These are phyloP conservation scores for Alternaria hordeiaustralica DNA, from an alignment of 2,329 filamentous ascomycete species.

Conservation along the genomic window DNA sequence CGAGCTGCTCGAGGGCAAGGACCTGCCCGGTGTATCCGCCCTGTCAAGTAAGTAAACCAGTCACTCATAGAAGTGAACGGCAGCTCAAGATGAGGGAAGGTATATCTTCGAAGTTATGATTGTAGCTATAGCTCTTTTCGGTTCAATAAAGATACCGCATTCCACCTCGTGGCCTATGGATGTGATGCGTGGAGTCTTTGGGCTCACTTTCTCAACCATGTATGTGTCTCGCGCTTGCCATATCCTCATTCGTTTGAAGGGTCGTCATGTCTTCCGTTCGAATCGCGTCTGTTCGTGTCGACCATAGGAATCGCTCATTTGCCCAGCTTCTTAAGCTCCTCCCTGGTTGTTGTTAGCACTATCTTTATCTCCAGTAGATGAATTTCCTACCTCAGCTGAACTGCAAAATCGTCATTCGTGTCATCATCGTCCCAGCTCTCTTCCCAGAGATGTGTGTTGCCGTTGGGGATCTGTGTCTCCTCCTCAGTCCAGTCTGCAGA, in stretches of 20 bases:
- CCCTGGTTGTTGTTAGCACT: conserved; percentile 57
- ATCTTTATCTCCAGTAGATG: background rate
- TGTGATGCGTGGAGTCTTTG: background rate
- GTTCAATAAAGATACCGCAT: conserved; percentile 23
- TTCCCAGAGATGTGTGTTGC: conserved; percentile 91
- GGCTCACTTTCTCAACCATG: background rate
- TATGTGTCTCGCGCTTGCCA: background rate
- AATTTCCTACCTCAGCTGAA: conserved; percentile 78
- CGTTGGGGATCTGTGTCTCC: conserved; percentile 81
- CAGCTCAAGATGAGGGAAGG: conserved; percentile 41
- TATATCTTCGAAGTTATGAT: conserved; percentile 44
- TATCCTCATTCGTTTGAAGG: background rate
- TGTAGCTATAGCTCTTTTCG: conserved; percentile 37
- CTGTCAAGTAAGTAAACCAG: conserved; percentile 74
- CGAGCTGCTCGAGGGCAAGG: conserved; percentile 98
- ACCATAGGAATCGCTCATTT: conserved; percentile 52
- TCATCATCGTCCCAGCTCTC: conserved; percentile 99
- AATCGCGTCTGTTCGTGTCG: conserved; percentile 2
- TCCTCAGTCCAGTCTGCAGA: conserved; percentile 82
- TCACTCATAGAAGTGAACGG: conserved; percentile 18
- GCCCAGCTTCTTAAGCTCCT: conserved; percentile 95
- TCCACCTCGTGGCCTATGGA: conserved; percentile 1
- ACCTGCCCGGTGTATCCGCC: conserved; percentile 88
- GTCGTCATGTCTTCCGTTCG: background rate
- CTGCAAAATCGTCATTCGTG: conserved; percentile 93